A percentile compares a stretch with the other conserved stretches of the same genome.
phyloP scores from a whole-genome alignment of 2,329 filamentous ascomycete genomes.

The Trichoderma semiorbis region DNA sequence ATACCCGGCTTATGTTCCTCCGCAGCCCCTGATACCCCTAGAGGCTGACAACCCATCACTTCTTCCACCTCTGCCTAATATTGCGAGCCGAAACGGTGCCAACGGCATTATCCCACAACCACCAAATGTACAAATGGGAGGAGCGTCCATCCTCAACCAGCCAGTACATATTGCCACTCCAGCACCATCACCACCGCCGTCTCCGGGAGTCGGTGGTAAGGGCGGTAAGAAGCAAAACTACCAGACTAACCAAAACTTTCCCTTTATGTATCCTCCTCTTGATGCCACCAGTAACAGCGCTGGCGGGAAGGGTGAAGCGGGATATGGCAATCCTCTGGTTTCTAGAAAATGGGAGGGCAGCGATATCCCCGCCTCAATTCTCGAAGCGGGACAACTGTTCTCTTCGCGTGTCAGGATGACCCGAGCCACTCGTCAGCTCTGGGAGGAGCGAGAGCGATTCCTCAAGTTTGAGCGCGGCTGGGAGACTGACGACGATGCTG shows the following conservation, averaged over 20 bases:
- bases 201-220: conserved; percentile 81
- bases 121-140: conserved; percentile 52
- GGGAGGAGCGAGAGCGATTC: conserved; percentile 89
- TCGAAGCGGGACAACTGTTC: conserved; percentile 92
- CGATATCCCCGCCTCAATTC: conserved; percentile 88
- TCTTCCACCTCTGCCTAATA: conserved; percentile 76
- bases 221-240: conserved; percentile 98
- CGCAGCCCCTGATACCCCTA: conserved; percentile 74
- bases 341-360: conserved; percentile 89
- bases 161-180: conserved; percentile 98
- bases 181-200: conserved; percentile 90
- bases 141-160: conserved; percentile 84
- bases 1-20: conserved; percentile 93
- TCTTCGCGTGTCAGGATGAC: conserved; percentile 88
- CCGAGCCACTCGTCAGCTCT: conserved; percentile 84
- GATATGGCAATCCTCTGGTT: conserved; percentile 74
- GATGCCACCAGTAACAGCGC: conserved; percentile 85
- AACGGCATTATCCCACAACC: conserved; percentile 60
- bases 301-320: conserved; percentile 82
- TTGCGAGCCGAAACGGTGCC: conserved; percentile 59
- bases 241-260: conserved; percentile 98
- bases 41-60: conserved; percentile 90
- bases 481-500: conserved; percentile 48
- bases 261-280: conserved; percentile 92
- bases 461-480: conserved; percentile 91